Conservation (phyloP, 805 yeast genomes). For the Candida xyloterini region DNA sequence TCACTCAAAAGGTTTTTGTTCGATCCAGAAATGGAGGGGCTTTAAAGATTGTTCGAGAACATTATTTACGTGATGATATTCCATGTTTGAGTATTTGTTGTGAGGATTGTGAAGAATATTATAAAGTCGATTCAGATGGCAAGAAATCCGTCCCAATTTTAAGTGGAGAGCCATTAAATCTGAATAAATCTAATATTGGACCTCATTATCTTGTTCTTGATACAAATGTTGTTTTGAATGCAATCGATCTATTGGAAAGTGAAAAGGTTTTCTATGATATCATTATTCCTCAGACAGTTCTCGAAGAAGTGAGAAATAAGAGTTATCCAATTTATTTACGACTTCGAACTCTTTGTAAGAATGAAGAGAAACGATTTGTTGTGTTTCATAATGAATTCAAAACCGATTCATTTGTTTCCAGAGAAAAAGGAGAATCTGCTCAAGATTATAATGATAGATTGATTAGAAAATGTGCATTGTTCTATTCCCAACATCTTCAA, state of each 20-base stretch:
- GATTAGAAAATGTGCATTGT: conserved; percentile 68
- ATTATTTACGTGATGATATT: conserved; percentile 86
- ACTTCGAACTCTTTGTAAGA: conserved; percentile 69
- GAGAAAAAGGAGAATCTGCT: conserved; percentile 65
- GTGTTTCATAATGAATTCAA: conserved; percentile 93
- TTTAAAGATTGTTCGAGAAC: conserved; percentile 88
- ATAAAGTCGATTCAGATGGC: conserved; percentile 65
- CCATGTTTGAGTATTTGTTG: conserved; percentile 85
- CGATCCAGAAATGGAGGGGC: conserved; percentile 89
- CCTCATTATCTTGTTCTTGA: conserved; percentile 84
- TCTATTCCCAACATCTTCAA: conserved; percentile 68
- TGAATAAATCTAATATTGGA: conserved; percentile 43
- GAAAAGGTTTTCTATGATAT: conserved; percentile 79
- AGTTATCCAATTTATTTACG: conserved; percentile 88
- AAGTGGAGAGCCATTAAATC: conserved; percentile 53
- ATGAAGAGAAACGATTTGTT: conserved; percentile 76
- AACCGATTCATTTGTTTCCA: conserved; percentile 61
- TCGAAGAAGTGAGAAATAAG: conserved; percentile 87
- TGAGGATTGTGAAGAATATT: conserved; percentile 50
- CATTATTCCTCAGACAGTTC: conserved; percentile 89
- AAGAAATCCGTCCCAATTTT: conserved; percentile 64
- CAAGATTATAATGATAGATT: conserved; percentile 93
- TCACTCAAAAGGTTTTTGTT: conserved; percentile 86
- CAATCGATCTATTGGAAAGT: conserved; percentile 86
- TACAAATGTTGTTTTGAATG: conserved; percentile 82